Evolutionary conservation across 2,329 filamentous ascomycete genomes (phyloP).

Genomic region (Trichoderma breve): DNA sequence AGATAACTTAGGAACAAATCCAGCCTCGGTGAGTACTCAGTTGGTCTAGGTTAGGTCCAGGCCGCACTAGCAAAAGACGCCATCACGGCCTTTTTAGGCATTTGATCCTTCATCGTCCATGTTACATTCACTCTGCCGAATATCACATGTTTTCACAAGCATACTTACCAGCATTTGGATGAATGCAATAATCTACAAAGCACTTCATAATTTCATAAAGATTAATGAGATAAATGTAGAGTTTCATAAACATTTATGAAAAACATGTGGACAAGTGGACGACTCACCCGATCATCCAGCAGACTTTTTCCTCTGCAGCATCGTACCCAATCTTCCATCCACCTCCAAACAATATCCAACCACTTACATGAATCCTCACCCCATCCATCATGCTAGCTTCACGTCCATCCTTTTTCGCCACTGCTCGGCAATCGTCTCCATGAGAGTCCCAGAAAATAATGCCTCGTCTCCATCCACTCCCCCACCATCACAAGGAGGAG

Average conservation of each 20-base stretch:
- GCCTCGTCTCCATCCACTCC: conserved; percentile 4
- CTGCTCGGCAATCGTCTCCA: not conserved
- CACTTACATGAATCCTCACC: not conserved
- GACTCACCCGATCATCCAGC: not conserved
- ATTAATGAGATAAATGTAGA: not conserved
- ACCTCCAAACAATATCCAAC: not conserved
- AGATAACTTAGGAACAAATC: not conserved
- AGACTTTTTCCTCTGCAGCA: not conserved
- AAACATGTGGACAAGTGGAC: not conserved
- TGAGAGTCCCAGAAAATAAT: not conserved
- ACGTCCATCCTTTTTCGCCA: not conserved
- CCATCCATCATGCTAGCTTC: not conserved
- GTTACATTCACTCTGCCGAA: not conserved
- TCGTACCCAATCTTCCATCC: not conserved
- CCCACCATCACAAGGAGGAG: not conserved
- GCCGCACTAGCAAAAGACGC: not conserved
- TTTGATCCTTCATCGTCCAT: not conserved
- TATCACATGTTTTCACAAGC: not conserved
- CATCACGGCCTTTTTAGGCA: not conserved
- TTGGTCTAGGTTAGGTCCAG: not conserved
- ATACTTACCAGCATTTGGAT: not conserved
- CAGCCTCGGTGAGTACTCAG: not conserved
- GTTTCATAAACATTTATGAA: not conserved
- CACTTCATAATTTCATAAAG: not conserved
- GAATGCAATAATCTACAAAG: not conserved